Evolutionary conservation across 768 basidiomycete species (phyloP), one percentile per base, ranked within the genome.

Genomic region (Leccinum subgranulosum): DNA sequence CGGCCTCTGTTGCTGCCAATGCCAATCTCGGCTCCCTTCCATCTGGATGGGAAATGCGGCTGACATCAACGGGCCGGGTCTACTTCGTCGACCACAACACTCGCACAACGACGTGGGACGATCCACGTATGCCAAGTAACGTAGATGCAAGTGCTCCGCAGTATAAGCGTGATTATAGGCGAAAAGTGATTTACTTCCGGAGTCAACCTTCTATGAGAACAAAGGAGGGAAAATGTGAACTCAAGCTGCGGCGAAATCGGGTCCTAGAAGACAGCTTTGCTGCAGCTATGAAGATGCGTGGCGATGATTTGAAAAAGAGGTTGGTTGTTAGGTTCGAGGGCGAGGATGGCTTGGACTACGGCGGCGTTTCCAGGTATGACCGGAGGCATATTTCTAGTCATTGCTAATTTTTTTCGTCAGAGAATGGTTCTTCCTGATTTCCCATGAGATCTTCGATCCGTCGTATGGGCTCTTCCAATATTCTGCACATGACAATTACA

Each of bases 41-140:
- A 6, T 89, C 87, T 47, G 94, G 93, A 58, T 96, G 93, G 93
- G 94, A 96, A 75, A 95, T 95, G 94, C 82, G 94, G 19, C 73
- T 95, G 53, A 94, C 94, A 1, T 86, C 87, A 1, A 92, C 89
- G 0, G 82, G 82, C 8, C 81, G 92, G 33, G 87, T 95, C 17
- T 96, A 96, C 74, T 96, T 94, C 64, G 93, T 95, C 14, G 94
- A 95, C 69, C 94, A 96, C 74, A 94, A 88, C 61, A 89, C 87
- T 39, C 81, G 88, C 53, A 92, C 92, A 17, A 95, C 94, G 15
- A 84, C 90, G 6, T 95, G 93, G 94, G 94, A 95, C 68, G 94
- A 96, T 70, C 94, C 93, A 19, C 84, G 94, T 51, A 72, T 94
- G 53, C 93, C 94, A 0, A 86, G 84, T 1, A 83, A 86, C 59